These are phyloP conservation scores for Penicillium sp. DNA, from an alignment of 2,329 filamentous ascomycete genomes.

Conservation along the genomic window DNA sequence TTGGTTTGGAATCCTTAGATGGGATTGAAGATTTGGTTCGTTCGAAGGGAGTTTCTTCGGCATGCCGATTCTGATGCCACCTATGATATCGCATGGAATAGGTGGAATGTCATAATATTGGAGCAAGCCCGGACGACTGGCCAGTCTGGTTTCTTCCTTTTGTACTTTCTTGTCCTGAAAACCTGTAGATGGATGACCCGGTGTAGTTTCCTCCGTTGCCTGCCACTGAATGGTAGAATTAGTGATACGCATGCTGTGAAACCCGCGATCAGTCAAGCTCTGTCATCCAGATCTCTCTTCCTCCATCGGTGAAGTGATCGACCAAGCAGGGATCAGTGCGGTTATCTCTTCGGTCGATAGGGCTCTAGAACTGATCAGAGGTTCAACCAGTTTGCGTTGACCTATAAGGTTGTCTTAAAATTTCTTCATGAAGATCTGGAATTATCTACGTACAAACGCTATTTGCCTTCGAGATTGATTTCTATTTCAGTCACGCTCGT, in stretches of 20 bases:
- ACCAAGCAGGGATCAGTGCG: background rate
- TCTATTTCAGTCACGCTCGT: background rate
- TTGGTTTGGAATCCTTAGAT: background rate
- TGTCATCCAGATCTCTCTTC: background rate
- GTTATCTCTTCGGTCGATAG: background rate
- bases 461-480: no score
- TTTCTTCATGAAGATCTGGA: background rate
- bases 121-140: background rate
- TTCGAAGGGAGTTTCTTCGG: background rate
- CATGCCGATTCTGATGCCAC: background rate
- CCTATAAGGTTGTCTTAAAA: background rate
- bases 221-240: background rate
- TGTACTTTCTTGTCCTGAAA: background rate
- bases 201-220: background rate
- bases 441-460: no score
- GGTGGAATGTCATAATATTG: background rate
- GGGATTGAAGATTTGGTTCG: background rate
- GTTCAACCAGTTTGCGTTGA: background rate
- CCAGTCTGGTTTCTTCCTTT: no score
- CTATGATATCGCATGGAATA: background rate
- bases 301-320: background rate
- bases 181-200: background rate
- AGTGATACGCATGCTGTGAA: background rate
- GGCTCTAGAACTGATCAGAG: slow-evolving; percentile 4
- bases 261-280: background rate